Percentiles rank a stretch among this genome's conserved stretches.
phyloP scores from a whole-genome alignment of 257 asterid species.

The Lavandula angustifolia region DNA sequence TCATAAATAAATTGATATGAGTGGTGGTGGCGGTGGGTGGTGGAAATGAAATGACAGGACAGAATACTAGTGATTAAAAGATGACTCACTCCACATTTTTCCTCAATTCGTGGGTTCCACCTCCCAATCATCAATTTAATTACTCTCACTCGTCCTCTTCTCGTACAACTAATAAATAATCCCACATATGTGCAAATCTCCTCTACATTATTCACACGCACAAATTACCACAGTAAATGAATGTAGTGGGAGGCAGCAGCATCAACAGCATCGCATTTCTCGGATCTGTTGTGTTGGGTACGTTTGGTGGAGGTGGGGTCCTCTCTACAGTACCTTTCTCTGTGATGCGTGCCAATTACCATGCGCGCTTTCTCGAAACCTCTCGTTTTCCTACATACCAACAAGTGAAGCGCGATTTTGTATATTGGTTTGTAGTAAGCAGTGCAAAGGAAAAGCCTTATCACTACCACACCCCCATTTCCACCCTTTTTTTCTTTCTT shows the following conservation, averaged over 20 bases:
- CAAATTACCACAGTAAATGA: no score
- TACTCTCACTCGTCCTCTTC: no score
- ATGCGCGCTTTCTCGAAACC: background rate
- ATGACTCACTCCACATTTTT: no score
- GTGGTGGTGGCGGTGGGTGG: no score
- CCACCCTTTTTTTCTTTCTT: background rate
- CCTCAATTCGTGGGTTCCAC: no score
- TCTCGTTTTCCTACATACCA: background rate
- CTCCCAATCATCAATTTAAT: no score
- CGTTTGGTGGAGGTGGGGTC: conserved; percentile 31
- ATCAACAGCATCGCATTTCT: conserved; percentile 81
- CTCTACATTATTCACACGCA: no score
- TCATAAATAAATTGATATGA: no score
- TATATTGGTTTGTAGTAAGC: conserved; percentile 28
- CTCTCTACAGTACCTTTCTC: conserved; percentile 25
- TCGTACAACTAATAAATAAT: no score
- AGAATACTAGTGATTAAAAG: no score
- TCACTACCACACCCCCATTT: background rate
- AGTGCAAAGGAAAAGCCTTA: conserved; percentile 29
- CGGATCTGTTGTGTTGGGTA: conserved; percentile 67
- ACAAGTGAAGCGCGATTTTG: conserved; percentile 22
- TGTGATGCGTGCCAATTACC: conserved; percentile 37
- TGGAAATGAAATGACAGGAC: no score
- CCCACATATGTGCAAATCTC: no score
- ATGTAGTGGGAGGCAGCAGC: background rate